A percentile compares a stretch with the other conserved stretches of the same genome.
phyloP scores from a whole-genome alignment of 2,329 filamentous ascomycete genomes.

The Colletotrichum sp. region DNA sequence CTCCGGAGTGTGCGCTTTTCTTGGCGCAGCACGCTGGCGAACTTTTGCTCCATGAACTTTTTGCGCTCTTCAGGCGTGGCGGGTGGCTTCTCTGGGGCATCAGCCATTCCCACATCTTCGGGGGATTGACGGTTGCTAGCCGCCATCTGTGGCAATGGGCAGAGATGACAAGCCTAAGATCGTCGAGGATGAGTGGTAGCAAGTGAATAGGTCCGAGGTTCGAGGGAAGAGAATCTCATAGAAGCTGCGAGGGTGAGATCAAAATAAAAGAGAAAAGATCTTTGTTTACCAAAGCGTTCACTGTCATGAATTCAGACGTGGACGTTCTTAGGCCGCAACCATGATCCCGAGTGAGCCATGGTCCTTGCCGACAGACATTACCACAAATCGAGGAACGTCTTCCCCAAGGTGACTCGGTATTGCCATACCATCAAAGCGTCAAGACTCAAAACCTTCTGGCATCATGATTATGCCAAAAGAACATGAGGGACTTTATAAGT shows the following conservation, averaged over 20 bases:
- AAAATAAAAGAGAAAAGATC: neutral
- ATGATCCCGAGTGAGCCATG: neutral
- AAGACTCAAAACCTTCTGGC: neutral
- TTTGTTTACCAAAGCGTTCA: neutral
- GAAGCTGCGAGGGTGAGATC: neutral
- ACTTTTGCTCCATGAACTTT: neutral
- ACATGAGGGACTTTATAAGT: neutral
- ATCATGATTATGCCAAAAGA: neutral
- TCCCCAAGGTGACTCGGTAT: neutral
- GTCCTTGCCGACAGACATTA: neutral
- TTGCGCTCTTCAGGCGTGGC: neutral
- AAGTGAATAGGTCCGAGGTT: neutral
- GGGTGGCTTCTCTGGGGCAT: neutral
- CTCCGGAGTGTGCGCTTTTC: neutral
- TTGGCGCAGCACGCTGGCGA: neutral
- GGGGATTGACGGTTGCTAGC: neutral
- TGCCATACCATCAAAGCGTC: neutral
- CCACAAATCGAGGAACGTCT: neutral
- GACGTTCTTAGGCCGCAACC: neutral
- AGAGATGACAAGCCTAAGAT: neutral
- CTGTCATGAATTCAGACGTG: neutral
- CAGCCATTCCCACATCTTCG: neutral
- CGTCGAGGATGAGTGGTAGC: neutral
- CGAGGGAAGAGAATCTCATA: neutral
- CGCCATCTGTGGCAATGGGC: neutral